Evolutionary conservation across 1,284 basidiomycete genomes (phyloP).

Genomic region (Cryptococcus deneoformans): DNA sequence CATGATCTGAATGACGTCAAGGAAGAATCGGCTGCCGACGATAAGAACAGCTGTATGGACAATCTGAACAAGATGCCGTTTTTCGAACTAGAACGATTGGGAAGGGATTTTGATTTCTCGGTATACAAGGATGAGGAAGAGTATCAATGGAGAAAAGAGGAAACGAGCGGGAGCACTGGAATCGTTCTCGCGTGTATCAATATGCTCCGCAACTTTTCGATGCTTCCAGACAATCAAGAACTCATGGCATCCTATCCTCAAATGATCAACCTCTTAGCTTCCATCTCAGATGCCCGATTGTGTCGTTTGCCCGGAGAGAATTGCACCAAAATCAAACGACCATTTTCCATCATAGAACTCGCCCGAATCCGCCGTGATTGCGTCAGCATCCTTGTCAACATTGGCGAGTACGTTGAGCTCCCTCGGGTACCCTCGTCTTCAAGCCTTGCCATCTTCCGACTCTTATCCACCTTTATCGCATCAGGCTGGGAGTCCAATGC

Average conservation of each 20-base stretch:
- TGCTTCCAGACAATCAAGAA: constrained; percentile 66
- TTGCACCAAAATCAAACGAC: constrained; percentile 26
- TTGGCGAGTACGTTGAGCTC: constrained; percentile 58
- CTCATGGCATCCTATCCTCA: constrained; percentile 66
- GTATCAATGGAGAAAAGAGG: constrained; percentile 8
- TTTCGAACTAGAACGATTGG: constrained; percentile 80
- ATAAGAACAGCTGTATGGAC: neutral
- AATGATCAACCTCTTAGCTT: constrained; percentile 65
- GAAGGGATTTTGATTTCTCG: constrained; percentile 76
- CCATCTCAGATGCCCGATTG: constrained; percentile 57
- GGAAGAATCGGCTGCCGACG: neutral
- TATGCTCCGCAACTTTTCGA: constrained; percentile 81
- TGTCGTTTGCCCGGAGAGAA: constrained; percentile 49
- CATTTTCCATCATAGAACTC: constrained; percentile 66
- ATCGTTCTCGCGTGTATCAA: constrained; percentile 70
- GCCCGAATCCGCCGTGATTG: constrained; percentile 74
- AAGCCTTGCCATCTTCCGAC: constrained; percentile 60
- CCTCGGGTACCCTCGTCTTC: constrained; percentile 46
- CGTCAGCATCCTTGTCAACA: constrained; percentile 67
- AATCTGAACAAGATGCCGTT: constrained; percentile 72
- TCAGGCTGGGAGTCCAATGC: constrained; percentile 54
- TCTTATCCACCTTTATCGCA: constrained; percentile 68
- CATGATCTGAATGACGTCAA: neutral
- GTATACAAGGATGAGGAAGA: constrained; percentile 56
- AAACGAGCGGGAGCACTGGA: constrained; percentile 49